Evolutionary conservation across 257 asterid genomes (phyloP), one percentile per base, ranked within the genome.

Genomic region (Orobanche coerulescens): DNA sequence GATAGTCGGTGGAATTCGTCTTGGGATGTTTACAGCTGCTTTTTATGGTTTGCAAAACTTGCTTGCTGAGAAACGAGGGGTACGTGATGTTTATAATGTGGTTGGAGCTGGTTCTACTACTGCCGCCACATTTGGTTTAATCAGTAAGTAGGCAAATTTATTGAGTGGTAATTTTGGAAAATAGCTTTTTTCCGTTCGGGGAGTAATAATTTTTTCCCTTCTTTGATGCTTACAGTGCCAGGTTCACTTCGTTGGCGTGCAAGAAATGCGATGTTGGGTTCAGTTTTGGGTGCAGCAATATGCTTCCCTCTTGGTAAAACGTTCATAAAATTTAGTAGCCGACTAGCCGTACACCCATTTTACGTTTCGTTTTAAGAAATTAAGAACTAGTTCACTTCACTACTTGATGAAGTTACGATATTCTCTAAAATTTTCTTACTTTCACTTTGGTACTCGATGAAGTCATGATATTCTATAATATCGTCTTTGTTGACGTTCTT

Each of bases 61-160:
- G 61, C 77, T 89, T 74, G 95, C 91, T 49, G 97, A 89, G 72
- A 73, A 83, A 69, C 94, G 97, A 58, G 96, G 97, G 18, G 84
- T 86, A 30, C 86, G 83, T 71, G 98, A 93, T 76, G 85, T 93
- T 67, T 89, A 67, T 74, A 93, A 89, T 30, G 83, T 86, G 43
- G 97, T 82, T 71, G 97, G 75, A 71, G 96, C 98, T 78, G 98
- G 98, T 77, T 93, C 98, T 64, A 86, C 94, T 54, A 84, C 97
- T 66, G 92, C 97, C 66, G 89, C 97, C 23, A 73, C 94, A 28
- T 93, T 89, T 78, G 98, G 98, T 68, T 78, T 93, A 71, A 75
- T 93, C 58, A 10, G 96, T 88, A 71, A 82, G 95, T 76, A 48
- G 50, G 28, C 68, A 23, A 33, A 58, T 64, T 15, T 53, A 15